Base-by-base conservation (phyloP, 2,329 filamentous ascomycete species). In the Hirsutella minnesotensis region DNA sequence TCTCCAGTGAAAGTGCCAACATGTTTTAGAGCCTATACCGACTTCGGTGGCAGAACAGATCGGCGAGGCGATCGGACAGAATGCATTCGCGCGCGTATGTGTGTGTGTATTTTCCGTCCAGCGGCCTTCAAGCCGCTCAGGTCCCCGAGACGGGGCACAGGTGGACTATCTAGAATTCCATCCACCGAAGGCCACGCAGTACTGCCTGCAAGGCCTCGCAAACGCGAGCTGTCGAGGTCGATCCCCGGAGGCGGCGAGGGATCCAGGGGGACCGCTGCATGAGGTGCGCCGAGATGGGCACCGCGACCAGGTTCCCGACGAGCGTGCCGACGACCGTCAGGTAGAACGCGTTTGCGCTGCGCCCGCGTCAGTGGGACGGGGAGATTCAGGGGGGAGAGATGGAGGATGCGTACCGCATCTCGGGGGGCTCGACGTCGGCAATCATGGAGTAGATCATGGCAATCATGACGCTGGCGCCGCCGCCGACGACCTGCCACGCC, bases 381-480 rank as follows among this genome's bases (percentile, higher is more conserved):
- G 31, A 33, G 7, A 5, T 22, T 18, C 22, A 24, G 22, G 16
- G 31, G 21, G 16, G 12, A 18, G 12, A 40, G 19, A 39, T 9
- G 9, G 22, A 12, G 38, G 15, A 40, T 3, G 7, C 7, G 10
- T 44, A 47, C 46, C 44, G 24, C 15, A 40, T 44, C 9, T 38
- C 41, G 2, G 41, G 27, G 7, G 46, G 29, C 24, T 46, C 44
- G 10, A 37, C 38, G 33, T 46, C 44, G 22, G 43, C 44, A 22
- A 46, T 41, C 40, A 46, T 46, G 30, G 46, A 40, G 33, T 46
- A 47, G 7, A 44, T 16, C 46, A 47, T 46, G 18, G 46, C 22
- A 8, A 46, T 42, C 24, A 44, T 35, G 24, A 47, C 44, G 34
- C 38, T 36, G 30, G 29, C 34, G 5, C 46, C 46, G 5, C 43